phyloP scores from a whole-genome alignment of 352 stramenopile species.

The Globisporangium splendens region DNA sequence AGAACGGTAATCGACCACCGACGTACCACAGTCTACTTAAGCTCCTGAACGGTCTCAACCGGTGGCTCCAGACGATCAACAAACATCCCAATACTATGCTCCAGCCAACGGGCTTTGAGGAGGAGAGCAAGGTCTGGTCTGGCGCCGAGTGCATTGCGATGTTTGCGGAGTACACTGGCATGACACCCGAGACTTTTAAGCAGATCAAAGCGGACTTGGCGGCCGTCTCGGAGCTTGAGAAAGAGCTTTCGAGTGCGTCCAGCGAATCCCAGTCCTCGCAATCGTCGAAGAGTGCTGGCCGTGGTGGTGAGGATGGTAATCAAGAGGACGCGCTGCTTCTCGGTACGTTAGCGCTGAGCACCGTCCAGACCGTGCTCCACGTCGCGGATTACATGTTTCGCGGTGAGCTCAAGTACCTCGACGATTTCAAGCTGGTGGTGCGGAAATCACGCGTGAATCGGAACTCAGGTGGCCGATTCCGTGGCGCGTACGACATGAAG shows the following conservation, averaged over 20 bases:
- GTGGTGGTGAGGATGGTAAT: conserved; percentile 17
- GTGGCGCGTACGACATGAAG: conserved; percentile 13
- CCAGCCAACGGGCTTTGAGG: conserved; percentile 55
- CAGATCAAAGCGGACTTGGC: conserved; percentile 40
- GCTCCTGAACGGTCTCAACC: conserved; percentile 56
- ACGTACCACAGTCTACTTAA: conserved; percentile 47
- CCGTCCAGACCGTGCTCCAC: conserved; percentile 55
- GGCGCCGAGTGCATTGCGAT: conserved; percentile 64
- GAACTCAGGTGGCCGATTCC: conserved; percentile 16
- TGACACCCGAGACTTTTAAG: conserved; percentile 45
- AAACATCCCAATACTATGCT: conserved; percentile 40
- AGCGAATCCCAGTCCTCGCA: conserved; percentile 19
- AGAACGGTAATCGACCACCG: conserved; percentile 47
- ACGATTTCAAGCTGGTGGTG: conserved; percentile 79
- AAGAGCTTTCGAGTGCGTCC: conserved; percentile 31
- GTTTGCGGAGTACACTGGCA: conserved; percentile 55
- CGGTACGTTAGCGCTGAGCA: conserved; percentile 48
- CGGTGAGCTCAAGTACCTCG: conserved; percentile 71
- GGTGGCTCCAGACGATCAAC: conserved; percentile 53
- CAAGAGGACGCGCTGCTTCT: conserved; percentile 32
- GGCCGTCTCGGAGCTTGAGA: conserved; percentile 53
- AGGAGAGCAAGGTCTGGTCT: conserved; percentile 71
- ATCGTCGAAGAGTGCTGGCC: background rate
- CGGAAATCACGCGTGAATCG: conserved; percentile 27
- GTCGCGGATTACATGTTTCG: conserved; percentile 82